Percentiles rank a stretch among this genome's conserved stretches.
Evolutionary conservation across 1,284 basidiomycete genomes (phyloP).

Genomic region (Cystobasidium sp.): DNA sequence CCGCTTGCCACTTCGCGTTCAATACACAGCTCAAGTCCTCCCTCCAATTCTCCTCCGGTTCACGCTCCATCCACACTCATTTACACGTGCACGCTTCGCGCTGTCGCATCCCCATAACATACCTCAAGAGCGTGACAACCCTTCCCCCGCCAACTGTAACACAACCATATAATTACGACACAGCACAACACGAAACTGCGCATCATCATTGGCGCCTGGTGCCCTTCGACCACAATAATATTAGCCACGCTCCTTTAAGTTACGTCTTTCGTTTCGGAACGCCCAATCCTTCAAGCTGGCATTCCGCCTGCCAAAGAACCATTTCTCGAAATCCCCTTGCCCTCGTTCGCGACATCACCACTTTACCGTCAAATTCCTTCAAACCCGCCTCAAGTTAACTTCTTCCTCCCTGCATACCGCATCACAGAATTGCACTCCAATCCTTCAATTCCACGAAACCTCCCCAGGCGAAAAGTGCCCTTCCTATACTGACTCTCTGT

Average conservation of each 20-base stretch:
- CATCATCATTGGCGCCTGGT: conserved; percentile 24
- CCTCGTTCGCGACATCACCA: not conserved
- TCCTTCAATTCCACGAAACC: conserved; percentile 15
- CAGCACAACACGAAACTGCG: conserved; percentile 9
- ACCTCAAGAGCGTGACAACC: conserved; percentile 16
- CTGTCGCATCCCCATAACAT: conserved; percentile 6
- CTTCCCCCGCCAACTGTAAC: not conserved
- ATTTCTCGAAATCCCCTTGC: too few relatives aligned
- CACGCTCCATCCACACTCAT: not conserved
- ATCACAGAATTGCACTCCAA: conserved; percentile 14
- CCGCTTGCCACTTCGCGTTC: conserved; percentile 13
- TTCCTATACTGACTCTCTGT: conserved; percentile 15
- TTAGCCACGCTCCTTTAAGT: conserved; percentile 12
- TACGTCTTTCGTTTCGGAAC: conserved; percentile 15
- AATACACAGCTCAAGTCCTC: not conserved
- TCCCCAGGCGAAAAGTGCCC: not conserved
- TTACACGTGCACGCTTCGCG: conserved; percentile 17
- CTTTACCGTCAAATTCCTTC: not conserved
- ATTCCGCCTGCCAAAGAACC: not conserved
- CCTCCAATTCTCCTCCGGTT: not conserved
- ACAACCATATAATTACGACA: not conserved
- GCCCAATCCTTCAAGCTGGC: not conserved
- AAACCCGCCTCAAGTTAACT: not conserved
- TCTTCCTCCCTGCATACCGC: conserved; percentile 4
- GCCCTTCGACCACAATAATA: conserved; percentile 6